Evolutionary conservation across 2,329 filamentous ascomycete genomes (phyloP).

Genomic region (Paecilomyces formosus): DNA sequence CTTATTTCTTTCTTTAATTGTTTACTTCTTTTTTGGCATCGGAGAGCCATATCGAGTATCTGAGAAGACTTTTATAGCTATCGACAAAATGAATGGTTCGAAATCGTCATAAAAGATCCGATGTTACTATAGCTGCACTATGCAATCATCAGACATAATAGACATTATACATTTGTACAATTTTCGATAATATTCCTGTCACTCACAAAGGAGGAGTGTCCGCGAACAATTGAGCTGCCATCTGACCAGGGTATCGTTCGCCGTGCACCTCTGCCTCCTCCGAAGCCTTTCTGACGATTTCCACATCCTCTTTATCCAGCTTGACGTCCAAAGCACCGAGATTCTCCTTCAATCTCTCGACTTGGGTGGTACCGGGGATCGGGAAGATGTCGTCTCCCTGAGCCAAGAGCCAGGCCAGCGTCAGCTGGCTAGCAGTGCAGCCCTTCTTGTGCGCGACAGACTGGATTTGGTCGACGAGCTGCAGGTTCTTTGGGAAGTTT

Average conservation of each 20-base stretch:
- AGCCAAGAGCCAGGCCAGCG: neutral
- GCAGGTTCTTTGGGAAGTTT: neutral
- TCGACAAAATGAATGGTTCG: too few species aligned
- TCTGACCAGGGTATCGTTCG: neutral
- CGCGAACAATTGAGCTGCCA: neutral
- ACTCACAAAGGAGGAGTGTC: neutral
- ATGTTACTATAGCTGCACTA: neutral
- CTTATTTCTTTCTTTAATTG: too few species aligned
- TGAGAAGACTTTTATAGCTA: too few species aligned
- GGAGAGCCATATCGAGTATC: too few species aligned
- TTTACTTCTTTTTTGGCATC: too few species aligned
- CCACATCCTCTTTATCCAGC: neutral
- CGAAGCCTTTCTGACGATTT: neutral
- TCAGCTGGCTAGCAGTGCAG: neutral
- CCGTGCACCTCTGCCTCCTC: neutral
- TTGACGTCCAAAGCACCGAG: neutral
- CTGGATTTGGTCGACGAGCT: neutral
- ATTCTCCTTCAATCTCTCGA: neutral
- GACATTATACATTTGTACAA: neutral
- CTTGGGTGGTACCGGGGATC: neutral
- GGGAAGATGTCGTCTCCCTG: neutral
- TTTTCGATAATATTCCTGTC: neutral
- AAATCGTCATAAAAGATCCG: too few species aligned
- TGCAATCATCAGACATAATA: neutral
- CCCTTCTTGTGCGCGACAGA: neutral